Conservation (phyloP, 495 filamentous ascomycete species). For the Hypoxylon perforatum region DNA sequence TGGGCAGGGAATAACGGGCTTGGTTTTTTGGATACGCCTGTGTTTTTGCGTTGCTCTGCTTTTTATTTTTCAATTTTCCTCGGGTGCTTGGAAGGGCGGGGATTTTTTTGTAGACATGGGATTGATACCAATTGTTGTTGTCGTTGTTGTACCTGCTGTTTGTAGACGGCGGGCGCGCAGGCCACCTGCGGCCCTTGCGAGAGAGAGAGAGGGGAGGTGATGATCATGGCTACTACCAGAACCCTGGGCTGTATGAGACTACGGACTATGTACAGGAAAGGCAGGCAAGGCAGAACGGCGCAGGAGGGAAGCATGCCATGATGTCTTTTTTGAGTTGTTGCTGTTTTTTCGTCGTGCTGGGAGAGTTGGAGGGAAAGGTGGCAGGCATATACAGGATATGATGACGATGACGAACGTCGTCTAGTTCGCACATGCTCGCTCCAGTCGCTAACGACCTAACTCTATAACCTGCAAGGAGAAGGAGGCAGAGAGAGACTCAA, state of each 20-base stretch:
- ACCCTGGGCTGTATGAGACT: neutral
- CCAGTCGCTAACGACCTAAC: too few species aligned
- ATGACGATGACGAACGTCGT: neutral
- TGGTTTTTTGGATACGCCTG: constrained; percentile 19
- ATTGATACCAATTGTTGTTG: constrained; percentile 40
- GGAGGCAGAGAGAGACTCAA: neutral
- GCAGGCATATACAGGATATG: neutral
- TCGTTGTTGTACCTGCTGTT: constrained; percentile 20
- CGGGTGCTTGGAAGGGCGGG: constrained; percentile 16
- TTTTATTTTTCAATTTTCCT: constrained; percentile 31
- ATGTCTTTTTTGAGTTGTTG: too few species aligned
- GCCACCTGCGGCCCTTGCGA: constrained; percentile 10
- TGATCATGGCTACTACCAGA: constrained; percentile 6
- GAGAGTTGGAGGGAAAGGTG: too few species aligned
- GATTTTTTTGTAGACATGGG: constrained; percentile 36
- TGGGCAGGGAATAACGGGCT: constrained; percentile 17
- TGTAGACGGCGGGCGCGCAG: constrained; percentile 31
- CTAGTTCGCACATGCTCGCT: too few species aligned
- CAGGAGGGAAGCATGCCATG: constrained; percentile 1
- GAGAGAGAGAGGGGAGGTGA: neutral
- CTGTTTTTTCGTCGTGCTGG: constrained; percentile 3
- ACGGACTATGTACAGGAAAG: constrained; percentile 2
- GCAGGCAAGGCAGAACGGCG: neutral
- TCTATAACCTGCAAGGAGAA: too few species aligned
- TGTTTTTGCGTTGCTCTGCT: constrained; percentile 8